Percentiles rank a stretch among this genome's conserved stretches.
Conservation (phyloP, 345 rosid species). For the Euclidium syriacum region DNA sequence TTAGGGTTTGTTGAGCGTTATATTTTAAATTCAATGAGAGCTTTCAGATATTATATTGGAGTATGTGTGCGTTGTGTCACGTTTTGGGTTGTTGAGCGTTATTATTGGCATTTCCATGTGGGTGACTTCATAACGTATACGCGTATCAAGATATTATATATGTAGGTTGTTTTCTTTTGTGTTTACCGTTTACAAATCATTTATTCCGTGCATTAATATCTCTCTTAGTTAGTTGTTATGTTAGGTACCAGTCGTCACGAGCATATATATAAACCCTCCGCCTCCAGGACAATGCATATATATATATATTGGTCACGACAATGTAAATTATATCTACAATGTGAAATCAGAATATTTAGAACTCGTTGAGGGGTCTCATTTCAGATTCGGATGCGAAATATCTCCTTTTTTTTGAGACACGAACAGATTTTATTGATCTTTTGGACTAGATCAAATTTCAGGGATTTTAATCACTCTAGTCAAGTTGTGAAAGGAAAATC, state of each 20-base stretch:
- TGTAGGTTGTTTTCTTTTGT: not conserved
- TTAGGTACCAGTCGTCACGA: slow-evolving; percentile 2
- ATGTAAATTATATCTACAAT: not conserved
- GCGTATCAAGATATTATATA: not conserved
- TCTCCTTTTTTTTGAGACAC: too few species aligned
- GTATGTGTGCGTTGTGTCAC: slow-evolving; percentile 8
- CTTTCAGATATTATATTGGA: not conserved
- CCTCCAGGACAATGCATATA: not conserved
- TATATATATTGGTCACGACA: not conserved
- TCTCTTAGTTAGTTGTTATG: not conserved
- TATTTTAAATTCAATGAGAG: not conserved
- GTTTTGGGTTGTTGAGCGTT: slow-evolving; percentile 8
- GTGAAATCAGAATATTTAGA: not conserved
- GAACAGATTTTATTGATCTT: too few species aligned
- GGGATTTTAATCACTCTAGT: too few species aligned
- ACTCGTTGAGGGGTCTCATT: not conserved
- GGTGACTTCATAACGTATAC: slow-evolving; percentile 13
- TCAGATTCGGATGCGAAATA: not conserved
- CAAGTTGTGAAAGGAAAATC: too few species aligned
- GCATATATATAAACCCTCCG: not conserved
- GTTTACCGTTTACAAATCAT: too few species aligned
- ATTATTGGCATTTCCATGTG: slow-evolving; percentile 24
- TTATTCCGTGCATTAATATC: slow-evolving; percentile 5
- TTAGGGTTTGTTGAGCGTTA: not conserved
- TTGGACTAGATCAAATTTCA: too few species aligned